phyloP scores from a whole-genome alignment of 768 basidiomycete genomes.

The Ramaria sp. region DNA sequence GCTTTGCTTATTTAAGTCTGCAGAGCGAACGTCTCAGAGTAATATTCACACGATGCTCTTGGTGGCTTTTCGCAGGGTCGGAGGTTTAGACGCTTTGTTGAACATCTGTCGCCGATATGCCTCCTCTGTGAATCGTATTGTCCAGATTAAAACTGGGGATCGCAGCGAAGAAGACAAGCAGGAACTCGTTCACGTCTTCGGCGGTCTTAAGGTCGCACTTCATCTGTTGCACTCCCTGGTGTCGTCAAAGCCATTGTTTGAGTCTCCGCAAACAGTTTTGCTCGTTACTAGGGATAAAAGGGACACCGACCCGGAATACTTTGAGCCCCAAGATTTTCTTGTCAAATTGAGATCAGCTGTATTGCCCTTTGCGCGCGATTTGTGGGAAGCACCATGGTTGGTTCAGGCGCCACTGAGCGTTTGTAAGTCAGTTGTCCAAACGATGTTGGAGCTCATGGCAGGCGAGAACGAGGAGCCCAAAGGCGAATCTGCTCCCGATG shows the following conservation, averaged over 20 bases:
- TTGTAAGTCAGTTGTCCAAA: slow-evolving; percentile 63
- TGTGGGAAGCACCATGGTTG: slow-evolving; percentile 86
- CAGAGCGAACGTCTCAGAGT: slow-evolving; percentile 68
- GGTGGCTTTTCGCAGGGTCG: slow-evolving; percentile 55
- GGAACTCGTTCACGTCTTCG: slow-evolving; percentile 65
- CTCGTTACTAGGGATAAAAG: slow-evolving; percentile 67
- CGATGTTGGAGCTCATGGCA: slow-evolving; percentile 69
- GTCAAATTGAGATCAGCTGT: slow-evolving; percentile 65
- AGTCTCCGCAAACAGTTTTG: slow-evolving; percentile 72
- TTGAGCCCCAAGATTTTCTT: slow-evolving; percentile 80
- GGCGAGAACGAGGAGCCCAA: slow-evolving; percentile 71
- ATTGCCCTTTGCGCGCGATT: slow-evolving; percentile 50
- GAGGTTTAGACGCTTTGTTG: slow-evolving; percentile 62
- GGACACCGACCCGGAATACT: slow-evolving; percentile 67
- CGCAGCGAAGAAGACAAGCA: slow-evolving; percentile 47
- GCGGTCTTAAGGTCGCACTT: slow-evolving; percentile 71
- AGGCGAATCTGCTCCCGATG: slow-evolving; percentile 27
- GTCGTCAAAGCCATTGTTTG: slow-evolving; percentile 70
- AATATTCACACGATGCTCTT: slow-evolving; percentile 78
- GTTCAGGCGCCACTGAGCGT: slow-evolving; percentile 62
- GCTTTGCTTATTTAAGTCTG: slow-evolving; percentile 6
- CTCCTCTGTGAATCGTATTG: slow-evolving; percentile 43
- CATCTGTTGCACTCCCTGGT: slow-evolving; percentile 68
- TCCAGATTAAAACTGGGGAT: slow-evolving; percentile 38
- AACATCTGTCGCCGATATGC: slow-evolving; percentile 44